Evolutionary conservation across 768 basidiomycete genomes (phyloP).

Genomic region (Rhodosporidiobolus sp.): DNA sequence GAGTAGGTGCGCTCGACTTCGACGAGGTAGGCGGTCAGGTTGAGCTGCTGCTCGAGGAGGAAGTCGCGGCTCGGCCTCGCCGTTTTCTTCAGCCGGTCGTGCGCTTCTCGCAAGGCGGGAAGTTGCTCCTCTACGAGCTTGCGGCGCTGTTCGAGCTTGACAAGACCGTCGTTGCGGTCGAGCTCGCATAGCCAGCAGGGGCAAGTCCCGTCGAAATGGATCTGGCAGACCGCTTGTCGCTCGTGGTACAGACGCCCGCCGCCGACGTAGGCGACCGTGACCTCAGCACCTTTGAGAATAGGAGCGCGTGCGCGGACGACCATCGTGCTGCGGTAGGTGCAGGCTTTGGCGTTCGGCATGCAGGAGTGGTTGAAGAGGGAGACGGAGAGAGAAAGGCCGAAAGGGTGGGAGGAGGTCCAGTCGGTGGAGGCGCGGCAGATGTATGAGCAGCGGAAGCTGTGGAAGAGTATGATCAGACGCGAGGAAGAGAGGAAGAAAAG

Average conservation of each 20-base stretch:
- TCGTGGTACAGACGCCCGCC: neutral
- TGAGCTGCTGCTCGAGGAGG: accelerated
- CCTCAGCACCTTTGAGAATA: conserved; percentile 46
- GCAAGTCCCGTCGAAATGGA: neutral
- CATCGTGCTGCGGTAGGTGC: conserved; percentile 46
- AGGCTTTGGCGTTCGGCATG: conserved; percentile 41
- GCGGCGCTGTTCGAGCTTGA: neutral
- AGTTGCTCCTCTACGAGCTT: neutral
- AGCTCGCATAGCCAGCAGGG: neutral
- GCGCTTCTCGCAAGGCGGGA: neutral
- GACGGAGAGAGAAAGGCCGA: conserved; percentile 44
- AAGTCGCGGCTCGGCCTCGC: too few relatives aligned
- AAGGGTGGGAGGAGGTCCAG: neutral
- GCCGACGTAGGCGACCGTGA: conserved; percentile 35
- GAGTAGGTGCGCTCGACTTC: conserved; percentile 17
- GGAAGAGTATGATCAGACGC: too few relatives aligned
- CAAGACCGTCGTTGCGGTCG: neutral
- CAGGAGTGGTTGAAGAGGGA: conserved; percentile 52
- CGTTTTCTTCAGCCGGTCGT: neutral
- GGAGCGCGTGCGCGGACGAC: conserved; percentile 44
- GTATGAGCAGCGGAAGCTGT: neutral
- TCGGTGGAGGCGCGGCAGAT: neutral
- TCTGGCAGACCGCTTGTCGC: neutral
- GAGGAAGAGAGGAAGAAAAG: too few relatives aligned
- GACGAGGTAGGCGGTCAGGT: neutral